phyloP scores from a whole-genome alignment of 148 eudicot genomes.

The Spergularia marina region DNA sequence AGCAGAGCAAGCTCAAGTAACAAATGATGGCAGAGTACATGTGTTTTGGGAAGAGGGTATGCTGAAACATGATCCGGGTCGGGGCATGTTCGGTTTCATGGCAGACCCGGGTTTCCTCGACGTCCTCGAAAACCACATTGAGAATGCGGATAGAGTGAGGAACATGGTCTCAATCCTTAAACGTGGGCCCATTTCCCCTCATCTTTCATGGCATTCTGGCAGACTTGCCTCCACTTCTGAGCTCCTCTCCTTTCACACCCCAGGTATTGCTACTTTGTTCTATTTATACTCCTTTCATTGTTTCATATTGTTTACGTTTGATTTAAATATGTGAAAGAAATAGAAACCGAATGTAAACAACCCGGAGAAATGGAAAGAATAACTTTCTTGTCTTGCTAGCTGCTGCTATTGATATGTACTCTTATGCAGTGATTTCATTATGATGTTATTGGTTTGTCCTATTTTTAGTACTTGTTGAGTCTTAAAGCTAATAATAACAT shows the following conservation, averaged over 20 bases:
- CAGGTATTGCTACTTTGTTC: conserved; percentile 33
- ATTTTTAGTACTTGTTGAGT: neutral
- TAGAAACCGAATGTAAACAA: too few species aligned
- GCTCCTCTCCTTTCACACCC: conserved; percentile 68
- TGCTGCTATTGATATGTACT: too few species aligned
- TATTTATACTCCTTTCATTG: too few species aligned
- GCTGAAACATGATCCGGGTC: conserved; percentile 66
- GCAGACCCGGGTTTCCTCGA: conserved; percentile 81
- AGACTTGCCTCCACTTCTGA: conserved; percentile 56
- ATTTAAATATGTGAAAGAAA: too few species aligned
- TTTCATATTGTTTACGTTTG: too few species aligned
- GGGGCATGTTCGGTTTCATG: conserved; percentile 73
- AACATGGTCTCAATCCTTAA: conserved; percentile 84
- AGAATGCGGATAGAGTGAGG: conserved; percentile 64
- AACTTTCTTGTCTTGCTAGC: too few species aligned
- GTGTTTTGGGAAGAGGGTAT: conserved; percentile 94
- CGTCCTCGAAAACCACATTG: conserved; percentile 83
- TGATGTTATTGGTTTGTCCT: neutral
- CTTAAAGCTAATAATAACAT: too few species aligned
- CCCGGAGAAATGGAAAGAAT: too few species aligned
- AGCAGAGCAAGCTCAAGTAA: neutral
- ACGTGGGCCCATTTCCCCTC: conserved; percentile 77
- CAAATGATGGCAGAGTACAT: conserved; percentile 26
- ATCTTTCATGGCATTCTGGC: conserved; percentile 68
- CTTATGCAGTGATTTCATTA: neutral